Conservation (phyloP, 2,329 filamentous ascomycete genomes). For the Trichoderma harzianum region DNA sequence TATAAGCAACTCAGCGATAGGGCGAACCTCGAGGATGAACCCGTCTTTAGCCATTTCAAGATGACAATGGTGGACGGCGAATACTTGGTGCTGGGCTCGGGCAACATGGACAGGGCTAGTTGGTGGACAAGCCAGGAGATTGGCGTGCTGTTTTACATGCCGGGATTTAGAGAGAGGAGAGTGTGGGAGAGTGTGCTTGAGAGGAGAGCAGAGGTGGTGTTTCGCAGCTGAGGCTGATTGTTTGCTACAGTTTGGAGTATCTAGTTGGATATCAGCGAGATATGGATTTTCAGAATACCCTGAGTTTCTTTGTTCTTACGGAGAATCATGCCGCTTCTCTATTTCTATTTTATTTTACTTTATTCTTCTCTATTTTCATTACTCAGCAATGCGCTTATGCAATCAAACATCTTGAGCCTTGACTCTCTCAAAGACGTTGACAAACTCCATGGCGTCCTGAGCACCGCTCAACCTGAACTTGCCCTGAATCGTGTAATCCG, state of each 20-base stretch:
- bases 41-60: conserved; percentile 74
- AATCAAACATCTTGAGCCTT: conserved; percentile 28
- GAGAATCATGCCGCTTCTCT: background rate
- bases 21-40: conserved; percentile 46
- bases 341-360: background rate
- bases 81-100: conserved; percentile 69
- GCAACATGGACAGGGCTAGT: conserved; percentile 80
- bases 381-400: background rate
- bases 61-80: conserved; percentile 68
- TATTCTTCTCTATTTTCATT: background rate
- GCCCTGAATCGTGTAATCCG: conserved; percentile 69
- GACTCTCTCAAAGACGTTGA: conserved; percentile 62
- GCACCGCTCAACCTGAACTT: conserved; percentile 65
- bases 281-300: background rate
- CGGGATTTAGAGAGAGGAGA: conserved; percentile 34
- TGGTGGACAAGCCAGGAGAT: conserved; percentile 87
- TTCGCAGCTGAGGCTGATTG: conserved; percentile 18
- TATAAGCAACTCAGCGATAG: conserved; percentile 44
- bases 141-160: conserved; percentile 58
- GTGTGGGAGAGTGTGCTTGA: conserved; percentile 40
- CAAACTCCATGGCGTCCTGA: conserved; percentile 62
- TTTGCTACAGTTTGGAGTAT: background rate
- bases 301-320: too few relatives aligned
- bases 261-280: background rate
- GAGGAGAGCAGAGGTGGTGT: conserved; percentile 35